phyloP scores from a whole-genome alignment of 257 asterid genomes.

The Solanum habrochaites region DNA sequence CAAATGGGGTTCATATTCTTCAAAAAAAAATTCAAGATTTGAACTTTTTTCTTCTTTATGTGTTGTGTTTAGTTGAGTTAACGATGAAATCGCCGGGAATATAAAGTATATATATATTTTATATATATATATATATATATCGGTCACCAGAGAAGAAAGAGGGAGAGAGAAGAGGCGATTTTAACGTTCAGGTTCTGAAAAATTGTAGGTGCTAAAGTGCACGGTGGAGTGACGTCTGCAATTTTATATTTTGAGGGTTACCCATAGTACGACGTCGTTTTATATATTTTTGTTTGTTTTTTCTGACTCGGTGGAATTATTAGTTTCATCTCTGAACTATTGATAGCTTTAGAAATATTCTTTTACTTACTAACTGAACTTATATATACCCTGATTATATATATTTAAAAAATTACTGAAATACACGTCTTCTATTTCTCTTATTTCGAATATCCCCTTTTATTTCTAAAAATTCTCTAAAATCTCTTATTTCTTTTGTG shows the following conservation, averaged over 20 bases:
- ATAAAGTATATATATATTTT: neutral
- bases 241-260: neutral
- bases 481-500: too few species aligned
- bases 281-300: neutral
- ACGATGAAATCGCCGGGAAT: constrained; percentile 19
- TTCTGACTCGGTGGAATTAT: too few species aligned
- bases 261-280: neutral
- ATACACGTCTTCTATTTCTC: too few species aligned
- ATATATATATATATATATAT: neutral
- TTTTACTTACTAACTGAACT: neutral
- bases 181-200: constrained; percentile 12
- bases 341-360: too few species aligned
- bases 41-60: neutral
- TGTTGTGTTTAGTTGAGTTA: neutral
- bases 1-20: neutral
- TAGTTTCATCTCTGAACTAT: too few species aligned
- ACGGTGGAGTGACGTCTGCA: neutral
- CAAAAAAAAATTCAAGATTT: neutral
- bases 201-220: neutral
- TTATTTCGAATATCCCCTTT: too few species aligned
- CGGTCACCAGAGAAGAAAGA: neutral
- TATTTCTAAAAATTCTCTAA: too few species aligned
- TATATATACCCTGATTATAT: too few species aligned
- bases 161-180: constrained; percentile 9
- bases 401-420: too few species aligned